A percentile compares a stretch with the other conserved stretches of the same genome.
Conservation (phyloP, 768 basidiomycete species). For the Thelephora aurantiotincta region DNA sequence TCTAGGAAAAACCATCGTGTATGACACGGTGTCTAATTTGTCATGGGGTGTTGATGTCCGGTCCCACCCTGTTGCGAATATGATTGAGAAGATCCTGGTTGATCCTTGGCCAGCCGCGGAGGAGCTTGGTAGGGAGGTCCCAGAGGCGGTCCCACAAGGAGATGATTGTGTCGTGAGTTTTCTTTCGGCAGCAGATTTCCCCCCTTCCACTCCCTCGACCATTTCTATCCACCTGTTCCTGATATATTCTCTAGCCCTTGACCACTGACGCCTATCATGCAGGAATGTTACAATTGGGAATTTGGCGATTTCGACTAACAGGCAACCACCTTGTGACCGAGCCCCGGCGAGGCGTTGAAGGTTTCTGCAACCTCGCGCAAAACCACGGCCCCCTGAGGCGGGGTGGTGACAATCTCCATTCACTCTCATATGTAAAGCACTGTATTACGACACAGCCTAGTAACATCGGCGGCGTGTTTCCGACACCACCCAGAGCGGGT, state of each 20-base stretch:
- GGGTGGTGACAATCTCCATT: too few species aligned
- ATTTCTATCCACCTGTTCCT: not conserved
- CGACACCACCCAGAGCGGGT: too few species aligned
- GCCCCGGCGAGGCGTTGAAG: too few species aligned
- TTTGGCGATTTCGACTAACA: constrained; percentile 27
- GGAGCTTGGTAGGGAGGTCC: constrained; percentile 25
- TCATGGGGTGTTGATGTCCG: constrained; percentile 69
- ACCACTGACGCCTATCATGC: not conserved
- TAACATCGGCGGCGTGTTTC: too few species aligned
- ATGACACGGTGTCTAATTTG: constrained; percentile 74
- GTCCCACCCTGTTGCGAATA: constrained; percentile 54
- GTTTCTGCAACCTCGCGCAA: too few species aligned
- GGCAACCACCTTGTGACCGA: too few species aligned
- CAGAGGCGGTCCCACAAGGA: constrained; percentile 30
- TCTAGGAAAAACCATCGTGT: constrained; percentile 65
- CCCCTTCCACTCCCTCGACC: too few species aligned
- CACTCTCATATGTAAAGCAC: too few species aligned
- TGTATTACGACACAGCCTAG: too few species aligned
- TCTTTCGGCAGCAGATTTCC: not conserved
- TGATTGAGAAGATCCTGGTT: constrained; percentile 54
- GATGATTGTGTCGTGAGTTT: constrained; percentile 47
- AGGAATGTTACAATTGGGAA: constrained; percentile 72
- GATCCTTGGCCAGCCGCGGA: constrained; percentile 29
- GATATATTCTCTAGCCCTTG: not conserved
- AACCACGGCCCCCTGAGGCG: too few species aligned